These are phyloP conservation scores for Golubevia sp. DNA, from an alignment of 1,284 basidiomycete species.

Conservation along the genomic window DNA sequence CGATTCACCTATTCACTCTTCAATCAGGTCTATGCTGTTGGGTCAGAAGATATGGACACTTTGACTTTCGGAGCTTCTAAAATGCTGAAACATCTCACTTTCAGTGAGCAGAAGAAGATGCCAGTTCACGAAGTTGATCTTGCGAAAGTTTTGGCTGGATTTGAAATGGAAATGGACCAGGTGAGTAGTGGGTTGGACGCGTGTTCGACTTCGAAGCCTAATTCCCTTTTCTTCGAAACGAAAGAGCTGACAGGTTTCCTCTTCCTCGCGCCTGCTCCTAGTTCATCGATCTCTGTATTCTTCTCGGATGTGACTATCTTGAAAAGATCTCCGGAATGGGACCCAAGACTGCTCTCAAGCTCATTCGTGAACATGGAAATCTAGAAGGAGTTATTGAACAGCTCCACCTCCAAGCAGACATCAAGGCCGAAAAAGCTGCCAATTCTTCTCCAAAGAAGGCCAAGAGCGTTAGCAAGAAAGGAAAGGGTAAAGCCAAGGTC, in stretches of 20 bases:
- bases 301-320: constrained; percentile 97
- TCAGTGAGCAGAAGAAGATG: constrained; percentile 97
- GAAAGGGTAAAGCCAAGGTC: constrained; percentile 10
- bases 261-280: constrained; percentile 3
- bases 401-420: constrained; percentile 67
- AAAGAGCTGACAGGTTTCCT: not conserved
- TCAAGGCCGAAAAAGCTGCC: constrained; percentile 7
- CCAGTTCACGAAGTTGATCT: constrained; percentile 95
- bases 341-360: constrained; percentile 91
- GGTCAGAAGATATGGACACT: constrained; percentile 99
- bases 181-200: constrained; percentile 63
- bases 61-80: constrained; percentile 92
- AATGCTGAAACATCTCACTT: constrained; percentile 91
- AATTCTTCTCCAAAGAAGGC: constrained; percentile 67
- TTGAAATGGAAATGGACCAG: constrained; percentile 89
- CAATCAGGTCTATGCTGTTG: constrained; percentile 85
- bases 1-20: not conserved
- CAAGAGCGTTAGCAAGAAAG: constrained; percentile 60
- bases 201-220: not conserved
- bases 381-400: constrained; percentile 82
- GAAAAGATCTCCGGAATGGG: constrained; percentile 95
- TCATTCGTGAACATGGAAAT: constrained; percentile 82
- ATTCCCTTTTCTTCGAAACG: not conserved
- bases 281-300: constrained; percentile 96
- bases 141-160: constrained; percentile 78